Evolutionary conservation across 176 grass and related monocot species (phyloP), one percentile per base, ranked within the genome.

Genomic region (Rhynchospora breviuscula): DNA sequence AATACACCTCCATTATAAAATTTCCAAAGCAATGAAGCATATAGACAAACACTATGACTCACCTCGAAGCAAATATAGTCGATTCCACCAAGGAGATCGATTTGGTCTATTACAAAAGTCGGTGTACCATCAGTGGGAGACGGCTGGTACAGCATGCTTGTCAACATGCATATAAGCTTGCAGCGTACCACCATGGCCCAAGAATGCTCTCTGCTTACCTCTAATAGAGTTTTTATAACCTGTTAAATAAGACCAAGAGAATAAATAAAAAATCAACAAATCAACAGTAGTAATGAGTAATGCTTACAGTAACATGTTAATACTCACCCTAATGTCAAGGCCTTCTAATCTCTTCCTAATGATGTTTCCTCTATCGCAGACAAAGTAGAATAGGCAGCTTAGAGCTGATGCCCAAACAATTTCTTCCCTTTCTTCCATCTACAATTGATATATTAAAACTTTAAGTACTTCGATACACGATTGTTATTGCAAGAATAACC

Each of bases 21-120:
- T 23, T 78, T 77, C 48, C 35, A 71, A 47, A 11, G 17, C 12
- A 57, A 31, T 21, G 14, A 78, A 57, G 73, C 51, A 57, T 78
- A 57, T 78, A 14, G 53, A 25, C 47, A 46, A 18, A 53, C 47
- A 45, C 17, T 43, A 53, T 8, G 17, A 14, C 74, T 83, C 59
- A 98, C 96, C 93, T 98, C 92, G 80, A 98, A 84, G 91, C 93
- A 95, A 79, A 98, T 93, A 75, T 94, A 95, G 64, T 98, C 89
- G 70, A 98, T 90, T 84, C 96, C 93, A 83, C 93, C 96, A 90
- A 98, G 87, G 81, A 87, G 89, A 86, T 98, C 91, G 59, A 95
- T 86, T 83, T 84, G 86, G 57, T 93, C 85, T 8, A 87, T 85
- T 87, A 88, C 52, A 70, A 95, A 93, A 88, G 86, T 81, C 79